Conservation (phyloP, 2,329 filamentous ascomycete species). For the Paracorniculantispora psalliotae region DNA sequence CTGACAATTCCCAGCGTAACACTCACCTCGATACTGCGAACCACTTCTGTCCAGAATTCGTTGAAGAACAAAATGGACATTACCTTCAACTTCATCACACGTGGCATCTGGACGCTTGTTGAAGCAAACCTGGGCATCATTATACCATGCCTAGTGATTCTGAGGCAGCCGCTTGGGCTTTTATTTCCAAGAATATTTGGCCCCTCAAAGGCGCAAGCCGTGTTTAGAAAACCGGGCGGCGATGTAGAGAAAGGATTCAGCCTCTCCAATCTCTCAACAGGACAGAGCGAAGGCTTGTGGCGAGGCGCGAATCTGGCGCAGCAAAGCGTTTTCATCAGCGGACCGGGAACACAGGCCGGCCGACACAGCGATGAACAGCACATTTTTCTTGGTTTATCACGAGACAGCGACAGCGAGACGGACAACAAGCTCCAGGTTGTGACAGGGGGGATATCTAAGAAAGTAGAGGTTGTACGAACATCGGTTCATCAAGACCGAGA, state of each 20-base stretch:
- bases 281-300: background rate
- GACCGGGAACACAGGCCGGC: background rate
- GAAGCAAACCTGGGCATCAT: slow-evolving; percentile 35
- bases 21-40: slow-evolving; percentile 33
- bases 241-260: background rate
- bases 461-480: slow-evolving; percentile 3
- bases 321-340: slow-evolving; percentile 11
- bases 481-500: slow-evolving; percentile 8
- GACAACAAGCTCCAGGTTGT: background rate
- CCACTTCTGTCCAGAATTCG: slow-evolving; percentile 29
- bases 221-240: background rate
- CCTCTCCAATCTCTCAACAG: background rate
- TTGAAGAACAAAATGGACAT: slow-evolving; percentile 28
- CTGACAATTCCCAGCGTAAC: slow-evolving; percentile 21
- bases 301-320: slow-evolving; percentile 6
- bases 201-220: slow-evolving; percentile 11
- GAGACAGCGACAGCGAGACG: slow-evolving; percentile 2
- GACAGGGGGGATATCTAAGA: slow-evolving; percentile 4
- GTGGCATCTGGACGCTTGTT: slow-evolving; percentile 31
- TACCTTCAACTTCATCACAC: slow-evolving; percentile 23
- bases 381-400: background rate
- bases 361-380: slow-evolving; percentile 7
- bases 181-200: slow-evolving; percentile 18
- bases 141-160: slow-evolving; percentile 30
- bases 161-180: slow-evolving; percentile 19